A percentile compares a stretch with the other conserved stretches of the same genome.
These are phyloP conservation scores for Gastrolobium bilobum DNA, from an alignment of 306 rosid species.

Conservation along the genomic window DNA sequence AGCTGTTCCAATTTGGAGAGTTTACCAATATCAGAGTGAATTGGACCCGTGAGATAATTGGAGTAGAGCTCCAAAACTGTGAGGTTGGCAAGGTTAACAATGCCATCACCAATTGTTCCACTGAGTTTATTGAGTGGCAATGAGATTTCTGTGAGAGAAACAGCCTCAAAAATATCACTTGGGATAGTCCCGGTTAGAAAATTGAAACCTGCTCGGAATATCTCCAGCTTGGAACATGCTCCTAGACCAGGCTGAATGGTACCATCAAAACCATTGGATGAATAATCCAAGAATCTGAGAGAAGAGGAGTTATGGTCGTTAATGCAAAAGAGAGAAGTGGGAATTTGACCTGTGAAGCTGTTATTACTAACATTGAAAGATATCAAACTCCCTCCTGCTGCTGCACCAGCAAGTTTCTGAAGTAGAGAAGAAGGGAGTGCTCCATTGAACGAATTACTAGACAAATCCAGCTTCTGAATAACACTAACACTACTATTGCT, in stretches of 20 bases:
- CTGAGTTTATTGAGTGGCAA: slow-evolving; percentile 65
- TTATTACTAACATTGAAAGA: slow-evolving; percentile 87
- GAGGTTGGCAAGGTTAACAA: slow-evolving; percentile 65
- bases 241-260: slow-evolving; percentile 67
- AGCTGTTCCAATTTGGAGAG: slow-evolving; percentile 69
- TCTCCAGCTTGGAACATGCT: slow-evolving; percentile 69
- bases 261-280: slow-evolving; percentile 67
- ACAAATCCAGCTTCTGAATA: slow-evolving; percentile 66
- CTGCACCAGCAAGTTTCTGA: slow-evolving; percentile 50
- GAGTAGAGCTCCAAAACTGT: slow-evolving; percentile 78
- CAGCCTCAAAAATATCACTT: slow-evolving; percentile 60
- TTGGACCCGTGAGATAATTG: slow-evolving; percentile 63
- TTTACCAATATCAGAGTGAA: slow-evolving; percentile 73
- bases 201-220: slow-evolving; percentile 86
- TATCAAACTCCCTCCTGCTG: slow-evolving; percentile 52
- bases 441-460: slow-evolving; percentile 78
- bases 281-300: slow-evolving; percentile 69
- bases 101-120: slow-evolving; percentile 65
- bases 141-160: slow-evolving; percentile 66
- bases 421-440: slow-evolving; percentile 62
- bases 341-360: slow-evolving; percentile 72
- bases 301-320: slow-evolving; percentile 49
- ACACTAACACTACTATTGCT: not conserved
- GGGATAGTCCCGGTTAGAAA: slow-evolving; percentile 72
- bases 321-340: slow-evolving; percentile 62